Conservation (phyloP, 352 stramenopile species). For the Peronospora destructor region DNA sequence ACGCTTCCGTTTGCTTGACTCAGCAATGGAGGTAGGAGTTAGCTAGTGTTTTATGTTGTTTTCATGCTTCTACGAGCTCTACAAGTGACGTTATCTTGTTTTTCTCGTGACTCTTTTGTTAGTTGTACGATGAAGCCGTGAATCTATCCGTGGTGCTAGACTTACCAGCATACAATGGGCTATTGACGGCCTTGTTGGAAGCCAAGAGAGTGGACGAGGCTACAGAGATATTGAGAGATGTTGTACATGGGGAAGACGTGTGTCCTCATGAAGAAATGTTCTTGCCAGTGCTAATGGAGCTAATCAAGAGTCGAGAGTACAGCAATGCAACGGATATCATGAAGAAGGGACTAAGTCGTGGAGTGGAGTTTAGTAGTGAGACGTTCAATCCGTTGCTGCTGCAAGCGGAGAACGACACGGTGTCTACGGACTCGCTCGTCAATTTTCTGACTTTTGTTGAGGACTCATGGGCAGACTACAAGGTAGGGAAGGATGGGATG, state of each 20-base stretch:
- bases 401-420: slow-evolving; percentile 37
- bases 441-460: slow-evolving; percentile 58
- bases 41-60: slow-evolving; percentile 2
- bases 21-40: slow-evolving; percentile 45
- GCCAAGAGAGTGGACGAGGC: slow-evolving; percentile 44
- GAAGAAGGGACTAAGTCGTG: slow-evolving; percentile 31
- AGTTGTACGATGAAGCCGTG: slow-evolving; percentile 55
- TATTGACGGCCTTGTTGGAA: slow-evolving; percentile 40
- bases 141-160: slow-evolving; percentile 52
- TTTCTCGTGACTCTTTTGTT: slow-evolving; percentile 8
- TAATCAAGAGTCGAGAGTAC: slow-evolving; percentile 41
- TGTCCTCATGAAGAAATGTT: slow-evolving; percentile 41
- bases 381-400: slow-evolving; percentile 53
- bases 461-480: slow-evolving; percentile 57
- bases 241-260: slow-evolving; percentile 39
- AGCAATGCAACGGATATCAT: slow-evolving; percentile 36
- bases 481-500: slow-evolving; percentile 21
- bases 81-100: slow-evolving; percentile 7
- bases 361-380: slow-evolving; percentile 48
- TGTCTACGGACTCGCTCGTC: slow-evolving; percentile 48
- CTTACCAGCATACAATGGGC: slow-evolving; percentile 46
- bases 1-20: slow-evolving; percentile 40
- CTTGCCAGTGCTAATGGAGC: slow-evolving; percentile 36
- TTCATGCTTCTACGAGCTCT: slow-evolving; percentile 3
- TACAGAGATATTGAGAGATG: slow-evolving; percentile 41